Percentiles rank a stretch among this genome's conserved stretches.
Evolutionary conservation across 2,329 filamentous ascomycete genomes (phyloP).

Genomic region (Ceratocystis alfenasii): DNA sequence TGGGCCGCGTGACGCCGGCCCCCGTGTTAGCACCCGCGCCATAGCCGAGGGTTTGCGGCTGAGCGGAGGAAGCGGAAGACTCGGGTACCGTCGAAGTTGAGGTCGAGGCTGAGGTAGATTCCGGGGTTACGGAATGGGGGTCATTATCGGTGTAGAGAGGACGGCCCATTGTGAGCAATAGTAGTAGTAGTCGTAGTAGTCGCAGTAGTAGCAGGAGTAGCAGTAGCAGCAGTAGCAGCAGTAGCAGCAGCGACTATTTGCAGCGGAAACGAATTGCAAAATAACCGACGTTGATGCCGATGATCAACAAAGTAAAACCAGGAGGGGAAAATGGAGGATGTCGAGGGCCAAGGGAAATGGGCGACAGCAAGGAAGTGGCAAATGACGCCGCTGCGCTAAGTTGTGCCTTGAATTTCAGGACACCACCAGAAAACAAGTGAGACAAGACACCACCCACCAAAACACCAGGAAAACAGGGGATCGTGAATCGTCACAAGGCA

Average conservation of each 20-base stretch:
- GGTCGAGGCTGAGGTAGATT: not conserved
- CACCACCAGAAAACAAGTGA: slow-evolving; percentile 7
- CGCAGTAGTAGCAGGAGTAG: not conserved
- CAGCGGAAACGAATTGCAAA: too few relatives aligned
- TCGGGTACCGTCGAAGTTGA: not conserved
- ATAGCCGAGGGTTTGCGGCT: slow-evolving; percentile 1
- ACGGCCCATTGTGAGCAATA: not conserved
- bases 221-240: not conserved
- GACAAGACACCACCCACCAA: not conserved
- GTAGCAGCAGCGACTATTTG: too few relatives aligned
- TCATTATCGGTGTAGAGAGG: not conserved
- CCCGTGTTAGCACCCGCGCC: slow-evolving; percentile 1
- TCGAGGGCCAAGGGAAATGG: not conserved
- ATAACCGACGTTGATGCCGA: too few relatives aligned
- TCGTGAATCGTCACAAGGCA: slow-evolving; percentile 18
- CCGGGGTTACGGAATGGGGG: not conserved
- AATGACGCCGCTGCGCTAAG: not conserved
- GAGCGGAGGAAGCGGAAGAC: not conserved
- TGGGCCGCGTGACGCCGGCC: slow-evolving; percentile 24
- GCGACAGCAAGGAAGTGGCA: not conserved
- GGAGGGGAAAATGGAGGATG: not conserved
- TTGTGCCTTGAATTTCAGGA: slow-evolving; percentile 12
- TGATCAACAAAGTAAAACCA: not conserved
- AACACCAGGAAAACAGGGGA: slow-evolving; percentile 2
- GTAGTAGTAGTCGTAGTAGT: not conserved